A percentile compares a stretch with the other conserved stretches of the same genome.
phyloP scores from a whole-genome alignment of 768 basidiomycete genomes.

The Hypholoma sublateritium region DNA sequence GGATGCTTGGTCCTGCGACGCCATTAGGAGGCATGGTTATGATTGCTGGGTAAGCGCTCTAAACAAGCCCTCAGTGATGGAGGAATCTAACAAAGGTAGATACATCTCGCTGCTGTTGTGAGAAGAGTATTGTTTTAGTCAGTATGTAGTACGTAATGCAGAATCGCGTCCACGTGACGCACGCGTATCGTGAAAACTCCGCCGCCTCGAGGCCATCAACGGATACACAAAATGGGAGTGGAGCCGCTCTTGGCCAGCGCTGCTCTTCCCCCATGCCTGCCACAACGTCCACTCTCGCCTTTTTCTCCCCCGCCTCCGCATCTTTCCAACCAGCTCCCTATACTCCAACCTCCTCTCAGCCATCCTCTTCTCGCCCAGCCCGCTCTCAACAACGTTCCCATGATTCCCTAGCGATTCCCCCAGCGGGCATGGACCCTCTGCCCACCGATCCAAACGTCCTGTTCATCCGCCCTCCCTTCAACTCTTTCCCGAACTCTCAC shows the following conservation, averaged over 20 bases:
- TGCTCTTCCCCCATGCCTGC: conserved; percentile 21
- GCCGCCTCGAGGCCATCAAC: conserved; percentile 33
- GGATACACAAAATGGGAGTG: conserved; percentile 21
- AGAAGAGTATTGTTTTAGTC: conserved; percentile 27
- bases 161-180: conserved; percentile 31
- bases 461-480: conserved; percentile 78
- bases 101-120: conserved; percentile 55
- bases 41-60: conserved; percentile 61
- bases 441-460: conserved; percentile 62
- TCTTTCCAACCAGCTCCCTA: conserved; percentile 71
- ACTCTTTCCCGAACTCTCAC: conserved; percentile 60
- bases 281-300: conserved; percentile 44
- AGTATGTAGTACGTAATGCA: neutral
- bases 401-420: conserved; percentile 43
- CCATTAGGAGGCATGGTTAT: conserved; percentile 63
- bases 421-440: conserved; percentile 66
- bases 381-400: conserved; percentile 33
- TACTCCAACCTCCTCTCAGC: conserved; percentile 33
- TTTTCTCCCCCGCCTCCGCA: conserved; percentile 62
- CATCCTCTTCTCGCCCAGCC: conserved; percentile 19
- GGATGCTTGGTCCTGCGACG: conserved; percentile 61
- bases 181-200: conserved; percentile 42
- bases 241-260: conserved; percentile 6
- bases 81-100: conserved; percentile 27
- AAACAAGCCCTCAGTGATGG: neutral